Base-by-base conservation (phyloP, 2,329 filamentous ascomycete genomes). In the Helminthosporium solani region DNA sequence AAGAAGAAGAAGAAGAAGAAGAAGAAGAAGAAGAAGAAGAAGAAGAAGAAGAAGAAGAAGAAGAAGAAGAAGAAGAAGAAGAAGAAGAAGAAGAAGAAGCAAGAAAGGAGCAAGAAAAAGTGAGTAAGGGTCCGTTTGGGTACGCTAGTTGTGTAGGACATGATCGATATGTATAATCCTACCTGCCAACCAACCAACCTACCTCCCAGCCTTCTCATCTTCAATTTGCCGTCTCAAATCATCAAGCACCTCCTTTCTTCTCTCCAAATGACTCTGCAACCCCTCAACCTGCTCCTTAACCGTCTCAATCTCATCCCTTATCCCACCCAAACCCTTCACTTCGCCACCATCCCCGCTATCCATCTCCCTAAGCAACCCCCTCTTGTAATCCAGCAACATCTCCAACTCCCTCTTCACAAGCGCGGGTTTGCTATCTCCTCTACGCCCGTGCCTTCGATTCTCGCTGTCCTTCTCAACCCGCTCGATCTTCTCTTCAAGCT, bases 231-330 rank as follows among this genome's bases (percentile, higher is more conserved):
- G 78, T 71, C 83, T 82, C 66, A 97, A 67, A 68, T 89, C 86
- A 38, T 87, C 83, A 61, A 99, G 74, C 23, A 85, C 82, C 55
- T 85, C 82, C 71, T 92, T 83, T 51, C 94, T 79, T 56, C 84
- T 84, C 61, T 83, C 79, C 63, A 96, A 73, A 76, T 99, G 94
- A 50, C 78, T 74, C 75, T 95, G 90, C 56, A 99, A 70, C 1
- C 91, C 90, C 56, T 96, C 90, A 2, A 99, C 85, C 76, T 99
- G 92, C 73, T 97, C 92, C 63, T 82, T 86, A n/a, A 99, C 89
- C 36, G 88, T 88, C 61, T 87, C 81, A 66, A 99, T 81, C 72
- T 99, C 94, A 30, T 95, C 91, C 47, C 82, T 77, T 33, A 96
- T 83, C 30, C 85, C 83, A 71, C 90, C 87, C 50, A 97, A 69